Percentiles rank a stretch among this genome's conserved stretches.
These are phyloP conservation scores for Alternaria sp. DNA, from an alignment of 2,329 filamentous ascomycete genomes.

Conservation along the genomic window DNA sequence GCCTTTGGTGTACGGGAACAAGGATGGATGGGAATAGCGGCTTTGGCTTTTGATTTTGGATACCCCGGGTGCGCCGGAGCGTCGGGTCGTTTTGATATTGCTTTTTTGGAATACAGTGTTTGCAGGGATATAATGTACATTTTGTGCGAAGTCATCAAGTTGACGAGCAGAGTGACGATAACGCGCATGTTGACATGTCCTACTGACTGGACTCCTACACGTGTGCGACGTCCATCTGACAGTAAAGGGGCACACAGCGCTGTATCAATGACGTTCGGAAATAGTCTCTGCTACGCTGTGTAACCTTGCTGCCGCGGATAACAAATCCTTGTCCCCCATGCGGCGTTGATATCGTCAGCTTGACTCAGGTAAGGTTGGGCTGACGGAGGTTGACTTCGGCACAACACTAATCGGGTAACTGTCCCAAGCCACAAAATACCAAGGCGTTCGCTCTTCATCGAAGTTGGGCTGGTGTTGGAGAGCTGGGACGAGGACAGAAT, in stretches of 20 bases:
- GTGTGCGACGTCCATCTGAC: neutral
- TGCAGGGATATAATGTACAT: neutral
- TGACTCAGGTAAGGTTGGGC: conserved; percentile 3
- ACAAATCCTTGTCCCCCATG: conserved; percentile 1
- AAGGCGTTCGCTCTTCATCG: neutral
- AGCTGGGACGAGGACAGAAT: neutral
- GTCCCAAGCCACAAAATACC: neutral
- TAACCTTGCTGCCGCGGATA: conserved; percentile 5
- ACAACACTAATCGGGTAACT: neutral
- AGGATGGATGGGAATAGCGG: neutral
- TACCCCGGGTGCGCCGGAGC: neutral
- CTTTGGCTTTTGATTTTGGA: neutral
- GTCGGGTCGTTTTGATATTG: conserved; percentile 5
- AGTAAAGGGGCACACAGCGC: neutral
- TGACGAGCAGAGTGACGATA: neutral
- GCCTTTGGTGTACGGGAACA: neutral
- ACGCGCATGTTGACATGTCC: neutral
- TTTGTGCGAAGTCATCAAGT: neutral
- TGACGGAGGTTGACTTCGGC: neutral
- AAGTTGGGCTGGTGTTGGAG: conserved; percentile 1
- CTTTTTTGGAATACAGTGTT: neutral
- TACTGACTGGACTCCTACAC: neutral
- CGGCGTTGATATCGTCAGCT: neutral
- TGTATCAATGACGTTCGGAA: neutral
- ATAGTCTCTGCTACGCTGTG: conserved; percentile 1